Percentiles rank a stretch among this genome's conserved stretches.
Evolutionary conservation across 169 alveolate genomes (phyloP).

Genomic region (Plasmodium vinckei): DNA sequence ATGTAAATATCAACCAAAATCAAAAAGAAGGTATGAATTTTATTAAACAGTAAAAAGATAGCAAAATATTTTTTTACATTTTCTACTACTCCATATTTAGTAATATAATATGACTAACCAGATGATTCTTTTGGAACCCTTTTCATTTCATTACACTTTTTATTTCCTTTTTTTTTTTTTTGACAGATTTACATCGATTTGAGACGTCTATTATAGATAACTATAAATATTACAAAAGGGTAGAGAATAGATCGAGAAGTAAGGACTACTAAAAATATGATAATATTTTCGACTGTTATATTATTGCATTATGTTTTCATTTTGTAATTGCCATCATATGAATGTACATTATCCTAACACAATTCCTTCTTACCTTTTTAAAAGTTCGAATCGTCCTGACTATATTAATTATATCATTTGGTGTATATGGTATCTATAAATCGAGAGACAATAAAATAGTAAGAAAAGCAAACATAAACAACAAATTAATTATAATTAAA

Average conservation of each 20-base stretch:
- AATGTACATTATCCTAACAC: neutral
- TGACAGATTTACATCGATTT: slow-evolving; percentile 53
- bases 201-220: slow-evolving; percentile 44
- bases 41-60: neutral
- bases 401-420: slow-evolving; percentile 16
- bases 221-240: slow-evolving; percentile 30
- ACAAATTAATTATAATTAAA: too few relatives aligned
- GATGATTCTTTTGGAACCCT: too few relatives aligned
- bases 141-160: neutral
- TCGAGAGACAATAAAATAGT: slow-evolving; percentile 32
- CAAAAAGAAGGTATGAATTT: slow-evolving; percentile 61
- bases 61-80: neutral
- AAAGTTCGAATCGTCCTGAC: slow-evolving; percentile 40
- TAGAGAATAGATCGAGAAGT: slow-evolving; percentile 48
- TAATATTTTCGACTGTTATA: too few relatives aligned
- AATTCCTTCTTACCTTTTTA: neutral
- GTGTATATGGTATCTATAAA: neutral
- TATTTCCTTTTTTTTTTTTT: neutral
- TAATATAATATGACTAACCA: neutral
- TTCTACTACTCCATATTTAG: neutral
- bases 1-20: slow-evolving; percentile 43
- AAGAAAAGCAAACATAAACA: neutral
- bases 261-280: neutral
- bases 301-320: neutral
- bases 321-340: neutral